phyloP scores from a whole-genome alignment of 805 yeast species.

The Barnettozyma pratensis region DNA sequence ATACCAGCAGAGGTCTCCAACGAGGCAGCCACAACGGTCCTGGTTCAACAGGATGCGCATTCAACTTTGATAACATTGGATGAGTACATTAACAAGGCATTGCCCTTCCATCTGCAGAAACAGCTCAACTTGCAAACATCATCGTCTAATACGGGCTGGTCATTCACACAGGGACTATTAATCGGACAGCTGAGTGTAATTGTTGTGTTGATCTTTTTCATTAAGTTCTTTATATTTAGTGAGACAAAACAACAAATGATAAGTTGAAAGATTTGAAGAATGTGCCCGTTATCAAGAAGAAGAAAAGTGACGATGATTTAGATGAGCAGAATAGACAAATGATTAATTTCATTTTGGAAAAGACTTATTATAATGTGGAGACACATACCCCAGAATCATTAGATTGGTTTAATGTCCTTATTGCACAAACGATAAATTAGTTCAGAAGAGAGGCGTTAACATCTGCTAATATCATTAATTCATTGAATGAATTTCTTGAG shows the following conservation, averaged over 20 bases:
- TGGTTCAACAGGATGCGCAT: slow-evolving; percentile 19
- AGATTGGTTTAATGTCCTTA: slow-evolving; percentile 94
- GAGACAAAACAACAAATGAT: slow-evolving; percentile 39
- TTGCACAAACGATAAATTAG: slow-evolving; percentile 87
- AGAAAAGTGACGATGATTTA: slow-evolving; percentile 9
- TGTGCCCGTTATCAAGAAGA: slow-evolving; percentile 20
- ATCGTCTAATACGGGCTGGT: slow-evolving; percentile 37
- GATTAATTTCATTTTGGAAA: slow-evolving; percentile 63
- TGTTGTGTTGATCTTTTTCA: slow-evolving; percentile 54
- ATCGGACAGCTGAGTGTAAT: slow-evolving; percentile 73
- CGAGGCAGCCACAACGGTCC: slow-evolving; percentile 7
- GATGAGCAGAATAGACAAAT: slow-evolving; percentile 20
- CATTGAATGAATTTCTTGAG: slow-evolving; percentile 61
- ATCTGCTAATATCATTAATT: slow-evolving; percentile 79
- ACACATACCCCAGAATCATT: slow-evolving; percentile 85
- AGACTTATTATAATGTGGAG: slow-evolving; percentile 87
- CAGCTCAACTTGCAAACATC: slow-evolving; percentile 22
- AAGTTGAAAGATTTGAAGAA: slow-evolving; percentile 23
- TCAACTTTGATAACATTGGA: slow-evolving; percentile 30
- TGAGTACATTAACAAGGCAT: slow-evolving; percentile 31
- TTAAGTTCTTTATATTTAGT: slow-evolving; percentile 72
- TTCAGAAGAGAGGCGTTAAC: slow-evolving; percentile 83
- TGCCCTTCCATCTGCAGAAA: slow-evolving; percentile 32
- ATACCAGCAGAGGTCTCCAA: too few relatives aligned
- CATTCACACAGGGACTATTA: slow-evolving; percentile 73